phyloP scores from a whole-genome alignment of 2,329 filamentous ascomycete species.

The Hymenoscyphus infarciens region DNA sequence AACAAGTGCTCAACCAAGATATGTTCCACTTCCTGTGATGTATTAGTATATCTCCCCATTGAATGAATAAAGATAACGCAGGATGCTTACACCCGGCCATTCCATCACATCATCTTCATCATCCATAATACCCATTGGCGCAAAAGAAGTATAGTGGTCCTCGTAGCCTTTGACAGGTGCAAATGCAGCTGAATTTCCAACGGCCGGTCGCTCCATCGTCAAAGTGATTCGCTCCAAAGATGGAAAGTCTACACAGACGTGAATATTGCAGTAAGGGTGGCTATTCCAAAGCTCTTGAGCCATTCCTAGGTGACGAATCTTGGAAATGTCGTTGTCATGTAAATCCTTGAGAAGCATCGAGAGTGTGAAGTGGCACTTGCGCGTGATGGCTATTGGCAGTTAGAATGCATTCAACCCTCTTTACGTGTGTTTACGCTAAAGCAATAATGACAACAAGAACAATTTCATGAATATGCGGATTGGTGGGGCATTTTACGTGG shows the following conservation, averaged over 20 bases:
- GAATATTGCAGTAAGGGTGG: constrained; percentile 7
- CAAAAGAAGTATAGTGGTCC: neutral
- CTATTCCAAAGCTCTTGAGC: constrained; percentile 6
- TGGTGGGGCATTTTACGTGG: neutral
- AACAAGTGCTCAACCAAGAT: neutral
- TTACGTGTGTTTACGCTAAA: neutral
- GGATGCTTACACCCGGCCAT: neutral
- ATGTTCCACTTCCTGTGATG: neutral
- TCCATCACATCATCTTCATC: neutral
- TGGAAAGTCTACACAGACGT: constrained; percentile 1
- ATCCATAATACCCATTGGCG: neutral
- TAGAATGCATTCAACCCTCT: neutral
- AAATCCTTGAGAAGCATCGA: neutral
- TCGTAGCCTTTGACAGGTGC: neutral
- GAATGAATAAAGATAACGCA: neutral
- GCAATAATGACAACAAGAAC: neutral
- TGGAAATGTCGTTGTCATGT: constrained; percentile 1
- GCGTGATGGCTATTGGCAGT: neutral
- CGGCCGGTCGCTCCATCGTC: neutral
- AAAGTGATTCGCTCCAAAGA: neutral
- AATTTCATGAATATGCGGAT: neutral
- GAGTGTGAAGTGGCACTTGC: neutral
- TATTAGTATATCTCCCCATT: neutral
- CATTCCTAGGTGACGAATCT: constrained; percentile 2
- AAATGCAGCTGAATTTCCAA: neutral